Percentiles rank a stretch among this genome's conserved stretches.
phyloP scores from a whole-genome alignment of 345 rosid genomes.

The Gossypium longicalyx region DNA sequence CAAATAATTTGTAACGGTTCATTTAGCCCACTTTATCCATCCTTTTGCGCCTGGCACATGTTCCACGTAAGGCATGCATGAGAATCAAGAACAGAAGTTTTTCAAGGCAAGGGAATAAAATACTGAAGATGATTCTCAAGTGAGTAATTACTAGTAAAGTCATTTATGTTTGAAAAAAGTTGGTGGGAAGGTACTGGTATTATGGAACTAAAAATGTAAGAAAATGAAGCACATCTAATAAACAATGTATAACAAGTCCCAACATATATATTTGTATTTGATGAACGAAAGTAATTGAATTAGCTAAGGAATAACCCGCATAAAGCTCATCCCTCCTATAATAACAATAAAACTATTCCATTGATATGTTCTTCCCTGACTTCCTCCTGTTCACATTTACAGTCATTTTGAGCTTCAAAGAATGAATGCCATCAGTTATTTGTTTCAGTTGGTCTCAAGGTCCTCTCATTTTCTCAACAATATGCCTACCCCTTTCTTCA shows the following conservation, averaged over 20 bases:
- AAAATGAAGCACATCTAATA: not conserved
- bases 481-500: slow-evolving; percentile 68
- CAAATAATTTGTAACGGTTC: not conserved
- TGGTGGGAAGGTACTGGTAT: too few relatives aligned
- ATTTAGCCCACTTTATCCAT: too few relatives aligned
- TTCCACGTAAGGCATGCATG: too few relatives aligned
- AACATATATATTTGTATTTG: not conserved
- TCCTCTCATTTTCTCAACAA: slow-evolving; percentile 87
- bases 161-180: not conserved
- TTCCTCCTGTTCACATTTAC: not conserved
- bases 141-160: too few relatives aligned
- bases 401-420: not conserved
- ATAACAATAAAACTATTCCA: not conserved
- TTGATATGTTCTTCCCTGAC: not conserved
- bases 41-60: too few relatives aligned
- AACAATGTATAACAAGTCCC: not conserved
- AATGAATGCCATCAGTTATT: not conserved
- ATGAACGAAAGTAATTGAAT: not conserved
- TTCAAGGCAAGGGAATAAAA: too few relatives aligned
- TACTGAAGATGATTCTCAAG: too few relatives aligned
- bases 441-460: slow-evolving; percentile 26
- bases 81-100: too few relatives aligned
- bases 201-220: not conserved
- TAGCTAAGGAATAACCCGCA: not conserved
- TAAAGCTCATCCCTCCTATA: not conserved